Evolutionary conservation across 202 grass and related monocot genomes (phyloP).

Genomic region (Carex arenaria): DNA sequence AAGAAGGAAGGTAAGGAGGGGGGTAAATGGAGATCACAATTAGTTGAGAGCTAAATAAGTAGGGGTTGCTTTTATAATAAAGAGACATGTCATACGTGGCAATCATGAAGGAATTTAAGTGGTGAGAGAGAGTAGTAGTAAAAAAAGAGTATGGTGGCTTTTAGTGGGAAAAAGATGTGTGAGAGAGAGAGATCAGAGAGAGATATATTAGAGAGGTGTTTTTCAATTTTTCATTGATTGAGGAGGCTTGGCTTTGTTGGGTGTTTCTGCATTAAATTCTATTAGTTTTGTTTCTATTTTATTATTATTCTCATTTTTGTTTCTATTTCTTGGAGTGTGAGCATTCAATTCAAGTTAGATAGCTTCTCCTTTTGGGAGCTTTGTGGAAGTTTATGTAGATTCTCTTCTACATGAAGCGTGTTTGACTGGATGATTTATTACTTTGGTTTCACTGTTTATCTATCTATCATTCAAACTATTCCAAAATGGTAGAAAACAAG

Average conservation of each 20-base stretch:
- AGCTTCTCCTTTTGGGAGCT: slow-evolving; percentile 22
- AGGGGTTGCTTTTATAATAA: slow-evolving; percentile 59
- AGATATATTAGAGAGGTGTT: background rate
- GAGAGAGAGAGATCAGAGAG: background rate
- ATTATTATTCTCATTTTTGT: background rate
- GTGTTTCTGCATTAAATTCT: background rate
- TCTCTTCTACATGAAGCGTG: slow-evolving; percentile 90
- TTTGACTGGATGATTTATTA: slow-evolving; percentile 99
- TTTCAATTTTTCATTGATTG: background rate
- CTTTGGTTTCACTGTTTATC: slow-evolving; percentile 28
- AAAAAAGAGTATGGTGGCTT: slow-evolving; percentile 22
- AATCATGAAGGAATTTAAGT: slow-evolving; percentile 53
- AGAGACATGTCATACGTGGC: slow-evolving; percentile 26
- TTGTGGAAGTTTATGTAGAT: slow-evolving; percentile 72
- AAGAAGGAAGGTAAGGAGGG: slow-evolving; percentile 7
- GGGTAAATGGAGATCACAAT: background rate
- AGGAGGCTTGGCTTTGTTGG: background rate
- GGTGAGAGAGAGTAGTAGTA: slow-evolving; percentile 18
- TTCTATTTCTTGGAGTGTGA: background rate
- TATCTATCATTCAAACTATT: background rate
- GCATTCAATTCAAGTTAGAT: slow-evolving; percentile 13
- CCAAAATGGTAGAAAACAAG: slow-evolving; percentile 5
- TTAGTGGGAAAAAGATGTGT: slow-evolving; percentile 3
- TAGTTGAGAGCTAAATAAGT: slow-evolving; percentile 36
- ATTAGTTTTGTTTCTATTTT: background rate